Evolutionary conservation across 345 rosid species (phyloP), one percentile per base, ranked within the genome.

Genomic region (Eucalyptus cloeziana): DNA sequence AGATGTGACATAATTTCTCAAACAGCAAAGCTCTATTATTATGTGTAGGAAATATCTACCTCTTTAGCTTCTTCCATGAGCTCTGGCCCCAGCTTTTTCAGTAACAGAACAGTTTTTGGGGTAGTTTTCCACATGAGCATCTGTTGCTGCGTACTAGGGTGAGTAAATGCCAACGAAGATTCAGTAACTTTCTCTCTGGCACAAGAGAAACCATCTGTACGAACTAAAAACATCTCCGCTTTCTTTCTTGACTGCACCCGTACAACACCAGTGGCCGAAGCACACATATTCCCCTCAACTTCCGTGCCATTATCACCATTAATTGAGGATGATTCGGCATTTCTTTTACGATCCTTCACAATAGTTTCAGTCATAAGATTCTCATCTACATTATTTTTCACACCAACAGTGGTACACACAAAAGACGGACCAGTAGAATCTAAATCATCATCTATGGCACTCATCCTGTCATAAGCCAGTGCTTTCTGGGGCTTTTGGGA

Each of bases 111-210:
- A 56, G 99, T 97, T 92, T 93, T 97, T 69, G 99, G 99, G 30
- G 95, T 94, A 88, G 99, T 89, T 93, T 97, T 97, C 99, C 99
- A 97, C 95, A 97, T 95, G 90, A 97, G 99, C 99, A 97, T 97
- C 95, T 96, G 99, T 88, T 97, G 99, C 93, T 96, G 99, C 60
- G 99, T 97, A 91, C 99, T 97, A 47, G 99, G 99, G 92, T 97
- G 99, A 88, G 98, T 95, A 93, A 97, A 97, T 69, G 99, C 99
- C 95, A 96, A 92, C 76, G 99, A 96, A 79, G 98, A 94, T 92
- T 96, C 99, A 56, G 99, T 97, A 56, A 96, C 99, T 90, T 96
- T 97, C 93, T 97, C 99, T 92, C 99, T 94, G 51, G 94, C 91
- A 94, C 99, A 97, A 89, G 99, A 97, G 92, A 97, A 94, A 89